Conservation (phyloP, 306 rosid genomes). For the Glycyrrhiza uralensis region DNA sequence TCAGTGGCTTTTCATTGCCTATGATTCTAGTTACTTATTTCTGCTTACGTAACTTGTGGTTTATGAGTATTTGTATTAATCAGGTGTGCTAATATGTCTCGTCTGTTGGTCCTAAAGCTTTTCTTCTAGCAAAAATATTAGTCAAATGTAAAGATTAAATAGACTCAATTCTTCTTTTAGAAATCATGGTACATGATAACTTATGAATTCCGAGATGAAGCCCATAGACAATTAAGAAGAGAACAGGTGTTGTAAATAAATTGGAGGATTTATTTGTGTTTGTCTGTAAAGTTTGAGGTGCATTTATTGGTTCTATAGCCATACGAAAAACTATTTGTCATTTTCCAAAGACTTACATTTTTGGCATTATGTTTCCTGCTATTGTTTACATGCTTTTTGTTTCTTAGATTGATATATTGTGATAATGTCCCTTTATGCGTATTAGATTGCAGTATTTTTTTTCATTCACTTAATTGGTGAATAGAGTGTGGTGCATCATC, state of each 20-base stretch:
- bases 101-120: background rate
- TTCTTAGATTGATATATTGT: background rate
- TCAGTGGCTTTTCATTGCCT: background rate
- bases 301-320: background rate
- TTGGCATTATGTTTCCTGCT: background rate
- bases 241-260: background rate
- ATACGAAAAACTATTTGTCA: background rate
- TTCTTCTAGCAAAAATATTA: background rate
- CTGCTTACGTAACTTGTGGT: background rate
- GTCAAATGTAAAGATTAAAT: background rate
- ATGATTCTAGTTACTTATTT: background rate
- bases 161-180: constrained; percentile 4
- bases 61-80: background rate
- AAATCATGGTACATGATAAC: background rate
- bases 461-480: background rate
- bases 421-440: background rate
- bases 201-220: background rate
- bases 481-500: background rate
- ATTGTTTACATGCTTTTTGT: constrained; percentile 2
- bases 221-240: background rate
- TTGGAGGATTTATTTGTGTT: background rate
- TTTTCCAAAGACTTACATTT: background rate
- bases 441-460: background rate
- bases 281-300: background rate
- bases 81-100: background rate